Evolutionary conservation across 129 eudicot genomes (phyloP).

Genomic region (Calendula officinalis): DNA sequence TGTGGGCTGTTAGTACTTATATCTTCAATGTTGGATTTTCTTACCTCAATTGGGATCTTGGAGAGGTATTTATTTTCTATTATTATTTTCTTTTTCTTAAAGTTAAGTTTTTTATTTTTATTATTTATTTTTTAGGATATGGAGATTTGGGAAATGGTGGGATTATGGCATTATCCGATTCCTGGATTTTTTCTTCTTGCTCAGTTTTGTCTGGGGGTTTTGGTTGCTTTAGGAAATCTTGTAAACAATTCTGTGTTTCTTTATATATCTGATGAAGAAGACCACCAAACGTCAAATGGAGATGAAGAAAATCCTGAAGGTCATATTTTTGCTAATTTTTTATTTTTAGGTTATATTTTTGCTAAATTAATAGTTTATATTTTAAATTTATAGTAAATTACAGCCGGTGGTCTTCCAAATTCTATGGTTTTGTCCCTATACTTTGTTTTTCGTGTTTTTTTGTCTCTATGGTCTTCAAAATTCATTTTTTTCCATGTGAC

Average conservation of each 20-base stretch:
- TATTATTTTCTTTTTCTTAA: not conserved
- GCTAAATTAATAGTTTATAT: conserved; percentile 6
- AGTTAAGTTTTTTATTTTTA: not conserved
- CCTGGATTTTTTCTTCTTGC: conserved; percentile 58
- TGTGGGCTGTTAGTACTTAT: conserved; percentile 75
- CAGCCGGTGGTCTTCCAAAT: too few relatives aligned
- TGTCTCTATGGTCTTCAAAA: too few relatives aligned
- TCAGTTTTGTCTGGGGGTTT: conserved; percentile 53
- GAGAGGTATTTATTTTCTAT: conserved; percentile 42
- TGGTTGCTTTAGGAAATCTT: conserved; percentile 50
- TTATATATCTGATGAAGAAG: conserved; percentile 42
- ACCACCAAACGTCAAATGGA: conserved; percentile 31
- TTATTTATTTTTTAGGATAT: conserved; percentile 30
- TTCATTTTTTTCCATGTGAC: too few relatives aligned
- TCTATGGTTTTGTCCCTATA: too few relatives aligned
- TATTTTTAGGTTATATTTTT: not conserved
- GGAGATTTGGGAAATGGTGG: conserved; percentile 56
- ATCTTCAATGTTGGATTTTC: conserved; percentile 70
- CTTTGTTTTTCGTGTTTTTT: too few relatives aligned
- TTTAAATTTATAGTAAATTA: too few relatives aligned
- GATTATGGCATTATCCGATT: conserved; percentile 56
- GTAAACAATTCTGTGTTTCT: conserved; percentile 50
- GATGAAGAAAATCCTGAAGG: conserved; percentile 35
- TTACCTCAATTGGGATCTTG: conserved; percentile 56
- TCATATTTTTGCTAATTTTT: conserved; percentile 12